phyloP scores from a whole-genome alignment of 202 grass and related monocot genomes.

The Brachypodium distachyon region DNA sequence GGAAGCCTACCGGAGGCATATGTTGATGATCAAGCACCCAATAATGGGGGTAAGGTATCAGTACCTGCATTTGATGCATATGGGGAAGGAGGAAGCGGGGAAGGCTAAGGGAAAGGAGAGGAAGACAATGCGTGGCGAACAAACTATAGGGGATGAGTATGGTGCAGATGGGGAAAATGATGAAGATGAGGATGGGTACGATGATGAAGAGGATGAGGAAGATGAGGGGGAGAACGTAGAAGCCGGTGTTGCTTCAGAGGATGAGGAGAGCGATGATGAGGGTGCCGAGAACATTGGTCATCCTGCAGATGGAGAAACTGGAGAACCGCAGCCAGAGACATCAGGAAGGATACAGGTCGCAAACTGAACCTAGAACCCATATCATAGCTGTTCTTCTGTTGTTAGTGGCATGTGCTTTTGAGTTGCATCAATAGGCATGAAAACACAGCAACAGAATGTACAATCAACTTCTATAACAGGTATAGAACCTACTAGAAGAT shows the following conservation, averaged over 20 bases:
- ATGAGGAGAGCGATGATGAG: constrained; percentile 46
- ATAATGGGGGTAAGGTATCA: constrained; percentile 78
- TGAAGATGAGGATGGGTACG: constrained; percentile 32
- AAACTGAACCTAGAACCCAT: background rate
- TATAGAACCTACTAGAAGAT: constrained; percentile 15
- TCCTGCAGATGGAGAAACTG: background rate
- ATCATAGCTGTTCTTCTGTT: background rate
- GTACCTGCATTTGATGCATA: constrained; percentile 92
- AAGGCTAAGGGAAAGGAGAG: constrained; percentile 33
- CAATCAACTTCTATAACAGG: constrained; percentile 9
- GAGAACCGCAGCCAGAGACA: background rate
- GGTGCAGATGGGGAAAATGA: constrained; percentile 35
- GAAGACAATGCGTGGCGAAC: background rate
- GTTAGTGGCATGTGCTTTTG: background rate
- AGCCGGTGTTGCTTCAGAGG: constrained; percentile 23
- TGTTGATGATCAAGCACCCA: constrained; percentile 72
- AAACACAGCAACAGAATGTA: background rate
- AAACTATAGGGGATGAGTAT: constrained; percentile 30
- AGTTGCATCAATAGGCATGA: background rate
- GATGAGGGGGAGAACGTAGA: constrained; percentile 33
- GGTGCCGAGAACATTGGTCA: background rate
- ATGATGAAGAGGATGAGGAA: constrained; percentile 46
- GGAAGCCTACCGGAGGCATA: constrained; percentile 65
- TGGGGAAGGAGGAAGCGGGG: constrained; percentile 35
- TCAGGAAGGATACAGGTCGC: background rate